These are phyloP conservation scores for Sclerotinia glacialis DNA, from an alignment of 2,329 filamentous ascomycete genomes.

Conservation along the genomic window DNA sequence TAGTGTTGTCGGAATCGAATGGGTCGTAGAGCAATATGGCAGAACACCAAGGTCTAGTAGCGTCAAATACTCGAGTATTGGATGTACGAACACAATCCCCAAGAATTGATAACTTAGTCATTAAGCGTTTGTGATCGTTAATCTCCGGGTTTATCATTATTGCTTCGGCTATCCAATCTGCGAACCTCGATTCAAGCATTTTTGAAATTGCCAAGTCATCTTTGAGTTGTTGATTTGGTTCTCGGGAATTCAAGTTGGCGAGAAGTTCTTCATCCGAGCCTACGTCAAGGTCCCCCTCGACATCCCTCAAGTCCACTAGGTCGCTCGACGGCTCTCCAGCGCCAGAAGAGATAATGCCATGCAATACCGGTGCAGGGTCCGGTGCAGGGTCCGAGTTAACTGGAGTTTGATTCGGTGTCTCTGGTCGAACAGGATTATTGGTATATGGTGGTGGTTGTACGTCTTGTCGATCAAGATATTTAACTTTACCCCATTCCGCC, in stretches of 20 bases:
- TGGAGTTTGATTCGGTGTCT: too few species aligned
- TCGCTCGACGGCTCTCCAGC: not conserved
- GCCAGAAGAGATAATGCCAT: not conserved
- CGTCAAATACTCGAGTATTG: not conserved
- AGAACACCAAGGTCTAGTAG: conserved; percentile 9
- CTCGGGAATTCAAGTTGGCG: not conserved
- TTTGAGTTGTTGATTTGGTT: not conserved
- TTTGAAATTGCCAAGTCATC: not conserved
- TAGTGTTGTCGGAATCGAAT: not conserved
- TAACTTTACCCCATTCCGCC: not conserved
- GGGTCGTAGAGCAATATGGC: not conserved
- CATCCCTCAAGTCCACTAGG: not conserved
- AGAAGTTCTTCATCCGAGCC: not conserved
- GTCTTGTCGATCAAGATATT: not conserved
- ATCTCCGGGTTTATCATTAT: not conserved
- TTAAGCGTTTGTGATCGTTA: not conserved
- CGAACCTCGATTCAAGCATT: not conserved
- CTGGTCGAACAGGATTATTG: not conserved
- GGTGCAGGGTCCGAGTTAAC: not conserved
- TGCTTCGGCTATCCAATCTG: not conserved
- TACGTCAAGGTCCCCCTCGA: not conserved
- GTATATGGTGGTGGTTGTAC: not conserved
- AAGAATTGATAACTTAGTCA: not conserved
- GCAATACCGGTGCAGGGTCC: not conserved
- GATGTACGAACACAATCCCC: not conserved